Conservation (phyloP, 768 basidiomycete genomes). For the Astraeus odoratus region DNA sequence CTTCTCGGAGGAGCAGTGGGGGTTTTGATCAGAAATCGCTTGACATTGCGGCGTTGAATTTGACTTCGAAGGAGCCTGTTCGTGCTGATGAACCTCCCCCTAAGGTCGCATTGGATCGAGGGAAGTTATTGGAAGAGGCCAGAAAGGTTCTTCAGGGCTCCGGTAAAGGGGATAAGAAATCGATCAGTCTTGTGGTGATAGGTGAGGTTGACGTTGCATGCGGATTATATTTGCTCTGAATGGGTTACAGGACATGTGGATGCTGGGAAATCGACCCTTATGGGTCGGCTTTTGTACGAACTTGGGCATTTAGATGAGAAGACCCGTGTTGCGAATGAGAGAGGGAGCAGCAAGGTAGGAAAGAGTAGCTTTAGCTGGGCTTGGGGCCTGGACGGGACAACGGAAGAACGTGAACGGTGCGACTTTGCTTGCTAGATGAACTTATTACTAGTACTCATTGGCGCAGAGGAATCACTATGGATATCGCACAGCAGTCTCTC, state of each 20-base stretch:
- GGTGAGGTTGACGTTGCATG: constrained; percentile 63
- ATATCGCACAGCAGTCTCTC: constrained; percentile 81
- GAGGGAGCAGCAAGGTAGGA: constrained; percentile 82
- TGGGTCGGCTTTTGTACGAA: constrained; percentile 92
- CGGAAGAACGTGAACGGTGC: constrained; percentile 90
- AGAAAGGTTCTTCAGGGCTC: constrained; percentile 41
- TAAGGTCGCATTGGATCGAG: constrained; percentile 61
- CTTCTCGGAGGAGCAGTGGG: constrained; percentile 26
- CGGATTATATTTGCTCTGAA: no score
- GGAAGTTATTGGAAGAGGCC: constrained; percentile 82
- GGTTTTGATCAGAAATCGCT: constrained; percentile 51
- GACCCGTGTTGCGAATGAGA: constrained; percentile 74
- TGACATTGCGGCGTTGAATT: constrained; percentile 71
- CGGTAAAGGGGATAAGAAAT: constrained; percentile 51
- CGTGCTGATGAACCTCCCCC: constrained; percentile 46
- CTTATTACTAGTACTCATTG: constrained; percentile 2
- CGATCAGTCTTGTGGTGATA: constrained; percentile 84
- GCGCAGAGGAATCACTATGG: constrained; percentile 93
- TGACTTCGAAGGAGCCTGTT: constrained; percentile 37
- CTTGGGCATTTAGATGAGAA: constrained; percentile 85
- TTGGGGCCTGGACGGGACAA: constrained; percentile 91
- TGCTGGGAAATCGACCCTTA: constrained; percentile 96
- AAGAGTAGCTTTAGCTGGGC: constrained; percentile 98
- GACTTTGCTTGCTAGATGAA: constrained; percentile 9
- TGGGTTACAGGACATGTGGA: constrained; percentile 81